phyloP scores from a whole-genome alignment of 2,329 filamentous ascomycete genomes.

The Karstenula rhodostoma region DNA sequence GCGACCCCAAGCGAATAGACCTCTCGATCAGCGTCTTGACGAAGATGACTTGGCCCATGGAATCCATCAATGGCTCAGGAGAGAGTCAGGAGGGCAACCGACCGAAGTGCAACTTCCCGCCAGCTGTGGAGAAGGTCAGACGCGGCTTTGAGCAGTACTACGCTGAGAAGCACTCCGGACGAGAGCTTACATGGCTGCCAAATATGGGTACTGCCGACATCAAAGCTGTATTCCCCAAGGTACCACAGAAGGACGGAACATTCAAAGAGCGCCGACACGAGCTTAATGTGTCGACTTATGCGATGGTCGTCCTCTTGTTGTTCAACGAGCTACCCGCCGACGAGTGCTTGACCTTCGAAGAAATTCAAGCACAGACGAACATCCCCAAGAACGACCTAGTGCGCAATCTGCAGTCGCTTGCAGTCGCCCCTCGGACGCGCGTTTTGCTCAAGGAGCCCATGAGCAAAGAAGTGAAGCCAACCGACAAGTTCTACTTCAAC shows the following conservation, averaged over 20 bases:
- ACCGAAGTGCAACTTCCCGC: conserved; percentile 74
- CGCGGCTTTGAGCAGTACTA: conserved; percentile 91
- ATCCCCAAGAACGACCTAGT: conserved; percentile 78
- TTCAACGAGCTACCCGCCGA: conserved; percentile 78
- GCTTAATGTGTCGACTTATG: conserved; percentile 89
- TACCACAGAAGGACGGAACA: conserved; percentile 73
- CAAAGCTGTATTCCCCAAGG: conserved; percentile 76
- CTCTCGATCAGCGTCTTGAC: conserved; percentile 86
- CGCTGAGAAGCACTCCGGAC: conserved; percentile 82
- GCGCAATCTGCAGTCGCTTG: conserved; percentile 80
- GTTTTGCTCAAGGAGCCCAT: conserved; percentile 82
- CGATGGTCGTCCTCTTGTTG: conserved; percentile 86
- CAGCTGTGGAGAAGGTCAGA: conserved; percentile 76
- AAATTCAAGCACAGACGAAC: conserved; percentile 83
- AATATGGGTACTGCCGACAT: conserved; percentile 86
- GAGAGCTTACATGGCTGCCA: conserved; percentile 84
- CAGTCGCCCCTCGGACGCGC: conserved; percentile 82
- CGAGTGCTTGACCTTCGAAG: conserved; percentile 68
- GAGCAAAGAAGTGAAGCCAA: conserved; percentile 77
- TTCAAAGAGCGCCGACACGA: conserved; percentile 80
- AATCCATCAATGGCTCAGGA: conserved; percentile 74
- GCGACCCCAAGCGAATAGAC: conserved; percentile 72
- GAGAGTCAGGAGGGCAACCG: conserved; percentile 57
- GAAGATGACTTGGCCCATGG: conserved; percentile 93
- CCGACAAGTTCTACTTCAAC: conserved; percentile 85